Base-by-base conservation (phyloP, 257 asterid species). In the Solanum bulbocastanum region DNA sequence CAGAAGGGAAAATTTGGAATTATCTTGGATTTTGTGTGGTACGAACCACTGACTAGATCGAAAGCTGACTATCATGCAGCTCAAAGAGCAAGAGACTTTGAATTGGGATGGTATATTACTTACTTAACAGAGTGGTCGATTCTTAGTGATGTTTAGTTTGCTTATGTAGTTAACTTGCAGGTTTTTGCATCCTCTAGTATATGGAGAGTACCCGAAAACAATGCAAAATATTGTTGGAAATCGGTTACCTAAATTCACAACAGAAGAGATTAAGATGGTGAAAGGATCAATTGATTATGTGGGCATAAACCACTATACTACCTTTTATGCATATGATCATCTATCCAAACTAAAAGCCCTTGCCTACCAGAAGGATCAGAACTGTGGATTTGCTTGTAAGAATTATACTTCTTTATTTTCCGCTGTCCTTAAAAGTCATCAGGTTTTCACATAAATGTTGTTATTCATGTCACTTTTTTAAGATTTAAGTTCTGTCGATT, bases 1-100 rank as follows among this genome's bases (percentile, higher is more conserved):
- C 99, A 97, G 42, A 91, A 96, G 91, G 99, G 99, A 1, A 90
- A 94, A 91, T 91, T 97, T 42, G 99, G 99, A n/a, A 96, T 96
- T 76, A 92, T 94, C 8, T 85, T 96, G 18, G 98, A 94, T 73
- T 86, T 92, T 33, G 98, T 89, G 40, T 95, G 96, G 99, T 95
- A 87, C 32, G 88, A 88, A 35, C 98, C 98, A 40, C 40, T 94
- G 52, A 93, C 90, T 14, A 11, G 91, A 91, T 52, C 72, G 35
- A 37, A 84, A 88, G 89, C 83, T 6, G 98, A 93, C 88, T 86
- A 69, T n/a, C 88, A 83, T 85, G 99, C 99, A 13, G 97, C 99
- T 83, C 97, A 95, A 88, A 93, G 99, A 91, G 98, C 99, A 16
- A 90, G 94, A 87, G 98, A 97, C 89, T 97, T 97, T 83, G 96